phyloP scores from a whole-genome alignment of 1,284 basidiomycete genomes.

The Entoloma clypeatum region DNA sequence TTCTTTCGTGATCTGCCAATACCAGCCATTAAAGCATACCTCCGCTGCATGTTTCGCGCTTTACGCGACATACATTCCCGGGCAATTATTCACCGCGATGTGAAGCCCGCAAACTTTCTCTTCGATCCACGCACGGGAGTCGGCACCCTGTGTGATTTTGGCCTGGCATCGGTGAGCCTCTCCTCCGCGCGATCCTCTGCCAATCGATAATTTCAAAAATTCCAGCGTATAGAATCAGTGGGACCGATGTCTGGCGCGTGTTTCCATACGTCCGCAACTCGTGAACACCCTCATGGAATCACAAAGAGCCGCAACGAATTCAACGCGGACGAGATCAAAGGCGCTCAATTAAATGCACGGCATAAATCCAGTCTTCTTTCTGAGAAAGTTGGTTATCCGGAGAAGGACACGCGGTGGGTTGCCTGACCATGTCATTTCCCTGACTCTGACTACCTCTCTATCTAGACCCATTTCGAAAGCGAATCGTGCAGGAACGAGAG shows the following conservation, averaged over 20 bases:
- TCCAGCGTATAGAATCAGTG: constrained; percentile 53
- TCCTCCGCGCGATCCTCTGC: not conserved
- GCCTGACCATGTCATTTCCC: not conserved
- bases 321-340: constrained; percentile 29
- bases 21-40: constrained; percentile 79
- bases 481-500: constrained; percentile 94
- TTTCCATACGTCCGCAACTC: constrained; percentile 66
- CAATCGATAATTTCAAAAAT: not conserved
- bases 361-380: constrained; percentile 49
- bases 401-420: constrained; percentile 59
- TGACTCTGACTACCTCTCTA: constrained; percentile 7
- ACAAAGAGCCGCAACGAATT: constrained; percentile 34
- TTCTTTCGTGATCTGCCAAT: constrained; percentile 74
- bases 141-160: constrained; percentile 94
- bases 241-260: constrained; percentile 54
- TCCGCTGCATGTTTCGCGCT: constrained; percentile 89
- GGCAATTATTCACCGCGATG: constrained; percentile 92
- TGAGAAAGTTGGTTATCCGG: constrained; percentile 71
- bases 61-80: constrained; percentile 87
- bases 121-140: constrained; percentile 84
- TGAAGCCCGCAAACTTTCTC: constrained; percentile 98
- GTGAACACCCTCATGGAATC: constrained; percentile 63
- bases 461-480: constrained; percentile 85
- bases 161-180: constrained; percentile 78
- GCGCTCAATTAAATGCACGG: constrained; percentile 53